Evolutionary conservation across 305 asterid genomes (phyloP), one percentile per base, ranked within the genome.

Genomic region (Rubia occidens): DNA sequence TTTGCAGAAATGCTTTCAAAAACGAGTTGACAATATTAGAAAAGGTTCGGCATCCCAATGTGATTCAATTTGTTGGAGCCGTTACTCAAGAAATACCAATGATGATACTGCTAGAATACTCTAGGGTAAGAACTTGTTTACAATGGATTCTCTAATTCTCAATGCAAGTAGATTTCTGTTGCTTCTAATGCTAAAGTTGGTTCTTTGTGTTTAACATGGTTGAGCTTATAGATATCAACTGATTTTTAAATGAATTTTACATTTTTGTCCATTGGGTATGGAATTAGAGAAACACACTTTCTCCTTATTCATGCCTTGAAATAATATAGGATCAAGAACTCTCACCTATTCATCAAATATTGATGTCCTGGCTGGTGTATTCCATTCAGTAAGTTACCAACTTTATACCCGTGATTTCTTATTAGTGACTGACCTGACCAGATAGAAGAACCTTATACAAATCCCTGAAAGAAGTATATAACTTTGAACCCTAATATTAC

Each of bases 1-100:
- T 51, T 43, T 82, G 82, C 95, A 93, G 98, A 88, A 91, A 89
- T 81, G 76, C 83, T 71, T 95, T 95, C 86, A 85, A 80, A 77
- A 88, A 91, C 72, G 99, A 95, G 82, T 78, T 95, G 71, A 88
- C 96, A 53, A 45, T 89, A 82, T 77, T 91, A 77, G 98, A 95
- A 80, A 91, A 84, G 87, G 98, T 95, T 74, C 88, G 99, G 67
- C 99, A 95, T 85, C 99, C 99, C 51, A 95, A 95, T 55, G 88
- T 91, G 71, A 94, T 95, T 77, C 99, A 95, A 76, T 95, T 95
- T 82, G 95, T 95, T 73, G 99, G 99, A 40, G 99, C 98, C 55
- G 99, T 95, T 73, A 91, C 99, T 58, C 99, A 95, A 84, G 88
- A 95, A 74, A 72, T 85, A 69, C 99, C 99, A 29, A 89, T 95